These are phyloP conservation scores for Saccharomyces pastorianus DNA, from an alignment of 1,139 yeast species.

Conservation along the genomic window DNA sequence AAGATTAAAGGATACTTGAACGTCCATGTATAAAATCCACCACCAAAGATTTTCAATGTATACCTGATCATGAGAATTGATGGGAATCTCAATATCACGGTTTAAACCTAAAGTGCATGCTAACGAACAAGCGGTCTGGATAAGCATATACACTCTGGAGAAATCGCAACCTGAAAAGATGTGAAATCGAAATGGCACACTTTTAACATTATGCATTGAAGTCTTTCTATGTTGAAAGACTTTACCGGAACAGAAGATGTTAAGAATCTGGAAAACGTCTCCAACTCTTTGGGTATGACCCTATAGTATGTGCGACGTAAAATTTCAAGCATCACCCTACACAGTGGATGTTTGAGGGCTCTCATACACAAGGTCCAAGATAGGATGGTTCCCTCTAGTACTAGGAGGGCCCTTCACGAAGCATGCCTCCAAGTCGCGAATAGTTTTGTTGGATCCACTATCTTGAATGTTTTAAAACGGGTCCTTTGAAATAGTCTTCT, in stretches of 20 bases:
- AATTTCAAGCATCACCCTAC: background rate
- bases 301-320: background rate
- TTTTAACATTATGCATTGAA: background rate
- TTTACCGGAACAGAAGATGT: background rate
- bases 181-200: background rate
- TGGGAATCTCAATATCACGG: background rate
- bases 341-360: background rate
- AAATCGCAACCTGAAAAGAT: background rate
- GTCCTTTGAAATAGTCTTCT: background rate
- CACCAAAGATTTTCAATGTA: background rate
- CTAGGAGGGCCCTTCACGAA: background rate
- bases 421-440: background rate
- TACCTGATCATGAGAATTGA: background rate
- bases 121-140: background rate
- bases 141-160: background rate
- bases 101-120: background rate
- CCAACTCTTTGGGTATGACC: background rate
- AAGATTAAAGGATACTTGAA: background rate
- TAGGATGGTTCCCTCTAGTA: too few species aligned
- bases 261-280: background rate
- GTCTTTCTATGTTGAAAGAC: background rate
- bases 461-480: background rate
- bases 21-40: background rate
- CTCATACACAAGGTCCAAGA: too few species aligned
- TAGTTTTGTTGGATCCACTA: background rate